Conservation (phyloP, 768 basidiomycete genomes). For the Podaxis carcinomalis region DNA sequence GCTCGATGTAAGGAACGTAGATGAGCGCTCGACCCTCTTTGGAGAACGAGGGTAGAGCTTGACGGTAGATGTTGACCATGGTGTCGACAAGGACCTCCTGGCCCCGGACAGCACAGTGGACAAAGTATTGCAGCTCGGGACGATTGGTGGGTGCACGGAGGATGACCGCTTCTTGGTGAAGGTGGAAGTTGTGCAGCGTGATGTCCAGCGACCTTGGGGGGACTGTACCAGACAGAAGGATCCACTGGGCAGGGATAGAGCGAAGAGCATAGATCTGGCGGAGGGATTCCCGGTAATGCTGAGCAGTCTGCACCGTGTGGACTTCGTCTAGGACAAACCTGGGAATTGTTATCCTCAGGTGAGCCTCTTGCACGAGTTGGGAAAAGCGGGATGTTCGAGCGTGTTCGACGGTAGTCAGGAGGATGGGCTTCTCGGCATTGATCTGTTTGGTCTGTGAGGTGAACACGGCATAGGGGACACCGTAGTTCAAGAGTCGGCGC, state of each 20-base stretch:
- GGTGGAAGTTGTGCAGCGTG: constrained; percentile 5
- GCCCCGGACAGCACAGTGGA: neutral
- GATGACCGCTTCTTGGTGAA: neutral
- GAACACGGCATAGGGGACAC: constrained; percentile 15
- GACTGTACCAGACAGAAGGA: constrained; percentile 19
- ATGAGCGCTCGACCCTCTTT: neutral
- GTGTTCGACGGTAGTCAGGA: constrained; percentile 18
- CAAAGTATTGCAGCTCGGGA: constrained; percentile 16
- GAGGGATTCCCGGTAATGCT: constrained; percentile 12
- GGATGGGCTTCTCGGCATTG: constrained; percentile 10
- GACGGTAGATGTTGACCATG: neutral
- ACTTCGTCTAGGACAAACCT: constrained; percentile 21
- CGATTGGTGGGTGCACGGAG: constrained; percentile 2
- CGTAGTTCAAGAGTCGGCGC: constrained; percentile 13
- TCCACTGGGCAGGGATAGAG: constrained; percentile 10
- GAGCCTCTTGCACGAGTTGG: neutral
- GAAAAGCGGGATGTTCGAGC: constrained; percentile 11
- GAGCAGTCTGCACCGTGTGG: constrained; percentile 13
- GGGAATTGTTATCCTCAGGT: neutral
- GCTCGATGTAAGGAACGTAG: neutral
- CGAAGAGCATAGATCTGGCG: constrained; percentile 12
- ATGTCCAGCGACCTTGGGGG: neutral
- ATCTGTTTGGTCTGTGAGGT: neutral
- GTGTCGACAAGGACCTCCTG: neutral
- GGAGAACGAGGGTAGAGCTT: neutral